Evolutionary conservation across 1,284 basidiomycete genomes (phyloP), one percentile per base, ranked within the genome.

Genomic region (Ustilago loliicola): DNA sequence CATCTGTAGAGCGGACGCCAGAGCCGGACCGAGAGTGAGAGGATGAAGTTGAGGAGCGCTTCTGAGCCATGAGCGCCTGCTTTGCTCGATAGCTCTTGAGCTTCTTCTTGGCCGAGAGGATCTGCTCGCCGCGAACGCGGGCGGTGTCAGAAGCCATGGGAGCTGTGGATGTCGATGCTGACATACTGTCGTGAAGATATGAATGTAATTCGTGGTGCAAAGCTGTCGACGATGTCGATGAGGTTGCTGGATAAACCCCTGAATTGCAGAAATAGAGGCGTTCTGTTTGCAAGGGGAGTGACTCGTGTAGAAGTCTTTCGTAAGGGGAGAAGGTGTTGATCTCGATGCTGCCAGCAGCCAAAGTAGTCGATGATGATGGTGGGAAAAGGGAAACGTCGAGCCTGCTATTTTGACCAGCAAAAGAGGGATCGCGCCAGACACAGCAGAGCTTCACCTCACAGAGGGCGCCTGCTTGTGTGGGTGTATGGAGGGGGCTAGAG

Each of bases 31-130:
- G 64, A 57, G 58, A 64, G 52, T 72, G 75, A 23, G 52, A 66
- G 10, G 50, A 69, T 15, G 75, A 72, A 21, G 45, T 15, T 4
- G 74, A 77, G 7, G 64, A 58, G 29, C 69, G 74, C 64, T 79
- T 77, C 53, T 77, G 68, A 21, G 80, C 72, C 61, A 76, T 63
- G 56, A 79, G 71, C 2, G 82, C 81, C 56, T 84, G 82, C 59
- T 81, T 82, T 51, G 82, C 82, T 17, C 81, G 69, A 60, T 78
- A 84, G 58, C 69, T 76, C 72, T 84, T 83, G 63, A 84, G 79
- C 75, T 83, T 83, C 60, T 82, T 83, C 48, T 81, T 80, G 10
- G 82, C 82, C 10, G 80, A 77, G 48, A 72, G 76, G 50, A 82
- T 80, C 60, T 77, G 68, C 58, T 81, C 72, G 51, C 80, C 79